Conservation (phyloP, 805 yeast genomes). For the Pichia nanzhaoensis region DNA sequence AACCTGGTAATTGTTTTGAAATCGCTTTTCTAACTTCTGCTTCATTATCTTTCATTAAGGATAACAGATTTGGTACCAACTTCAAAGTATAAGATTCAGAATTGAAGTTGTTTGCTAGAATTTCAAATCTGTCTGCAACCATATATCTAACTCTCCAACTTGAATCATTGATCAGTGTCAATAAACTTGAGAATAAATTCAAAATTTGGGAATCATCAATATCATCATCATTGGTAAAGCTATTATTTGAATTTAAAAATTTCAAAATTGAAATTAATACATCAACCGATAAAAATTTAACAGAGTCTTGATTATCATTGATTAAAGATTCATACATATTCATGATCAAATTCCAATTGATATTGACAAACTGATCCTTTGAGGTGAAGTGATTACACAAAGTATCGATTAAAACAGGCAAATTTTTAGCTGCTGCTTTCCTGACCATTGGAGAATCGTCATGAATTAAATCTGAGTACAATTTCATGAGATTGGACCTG, state of each 20-base stretch:
- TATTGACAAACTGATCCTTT: slow-evolving; percentile 43
- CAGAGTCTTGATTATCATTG: slow-evolving; percentile 90
- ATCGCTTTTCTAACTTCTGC: slow-evolving; percentile 96
- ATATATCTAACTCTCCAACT: slow-evolving; percentile 98
- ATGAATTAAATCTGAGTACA: slow-evolving; percentile 63
- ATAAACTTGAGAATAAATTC: slow-evolving; percentile 57
- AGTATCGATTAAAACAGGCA: slow-evolving; percentile 67
- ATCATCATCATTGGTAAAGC: no score
- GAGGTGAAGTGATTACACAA: slow-evolving; percentile 31
- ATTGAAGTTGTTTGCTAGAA: slow-evolving; percentile 59
- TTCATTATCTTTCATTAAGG: slow-evolving; percentile 83
- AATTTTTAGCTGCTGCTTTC: slow-evolving; percentile 82
- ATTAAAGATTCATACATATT: slow-evolving; percentile 74
- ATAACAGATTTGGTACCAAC: slow-evolving; percentile 63
- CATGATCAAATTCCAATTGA: slow-evolving; percentile 72
- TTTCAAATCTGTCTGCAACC: slow-evolving; percentile 90
- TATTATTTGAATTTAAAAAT: slow-evolving; percentile 51
- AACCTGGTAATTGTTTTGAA: slow-evolving; percentile 83
- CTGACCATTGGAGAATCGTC: slow-evolving; percentile 99
- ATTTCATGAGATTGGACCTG: slow-evolving; percentile 56
- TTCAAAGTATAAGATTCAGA: slow-evolving; percentile 50
- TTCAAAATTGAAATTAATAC: slow-evolving; percentile 75
- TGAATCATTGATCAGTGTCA: slow-evolving; percentile 74
- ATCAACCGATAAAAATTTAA: slow-evolving; percentile 83
- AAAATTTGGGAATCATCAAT: slow-evolving; percentile 53